Base-by-base conservation (phyloP, 129 eudicot genomes). In the Flaveria bidentis region DNA sequence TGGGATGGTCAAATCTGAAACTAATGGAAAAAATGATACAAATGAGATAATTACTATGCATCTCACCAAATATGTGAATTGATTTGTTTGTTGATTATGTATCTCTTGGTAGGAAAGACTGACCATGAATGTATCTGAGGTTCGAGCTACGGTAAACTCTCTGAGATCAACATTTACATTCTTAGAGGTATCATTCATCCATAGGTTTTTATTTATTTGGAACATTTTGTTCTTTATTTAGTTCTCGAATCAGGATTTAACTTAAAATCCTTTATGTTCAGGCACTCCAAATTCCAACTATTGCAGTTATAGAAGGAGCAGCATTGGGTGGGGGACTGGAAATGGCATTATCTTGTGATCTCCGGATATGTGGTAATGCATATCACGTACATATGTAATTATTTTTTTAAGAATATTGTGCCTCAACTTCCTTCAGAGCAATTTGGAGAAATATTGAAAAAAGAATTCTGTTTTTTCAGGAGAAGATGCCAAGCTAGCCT, bases 321-420 rank as follows among this genome's bases (percentile, higher is more conserved):
- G 97, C 99, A 72, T 69, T 95, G 81, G 99, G 99, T 39, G 99
- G 99, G 61, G 99, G 99, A 64, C 81, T 95, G 60, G 99, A 95
- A 80, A 91, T 95, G 99, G 97, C 99, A 53, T 78, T 95, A 82
- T 80, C 97, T 75, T 95, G 99, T 41, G 99, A 95, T 82, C 92
- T 95, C 65, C 96, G 99, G 57, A 91, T 95, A 76, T 95, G 97
- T 84, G 99, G 99, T 95, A 84, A 81, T 78, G 42, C 83, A 78
- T 78, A 41, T 74, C 33, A 50, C 68, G 5, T 77, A 73, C 61
- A 65, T 81, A 16, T 25, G 23, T 65, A 56, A 58, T 49, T 17
- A 36, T 26, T 68, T 50, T 50, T 52, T 42, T n/a, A 53, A 17
- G 6, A 26, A n/a, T 11, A 2, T 17, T 42, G 41, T 53, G 17